Base-by-base conservation (phyloP, 108 stramenopile species). In the Pseudonitzschia pungens region DNA sequence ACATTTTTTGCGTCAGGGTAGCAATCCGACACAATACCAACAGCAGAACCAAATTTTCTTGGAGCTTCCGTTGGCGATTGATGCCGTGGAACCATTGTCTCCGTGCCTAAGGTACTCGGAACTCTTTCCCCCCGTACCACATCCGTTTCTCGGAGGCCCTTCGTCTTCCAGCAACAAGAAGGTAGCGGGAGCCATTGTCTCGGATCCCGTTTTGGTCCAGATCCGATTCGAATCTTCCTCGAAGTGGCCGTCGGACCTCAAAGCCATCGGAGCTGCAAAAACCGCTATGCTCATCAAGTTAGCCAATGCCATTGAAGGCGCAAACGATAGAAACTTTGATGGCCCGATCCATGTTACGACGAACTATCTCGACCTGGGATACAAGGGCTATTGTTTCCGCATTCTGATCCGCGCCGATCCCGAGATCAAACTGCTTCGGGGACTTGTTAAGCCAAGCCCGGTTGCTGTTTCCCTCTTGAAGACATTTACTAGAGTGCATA, bases 231-330 rank as follows among this genome's bases (percentile, higher is more conserved):
- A 84, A 50, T 64, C 82, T 12, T 91, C 85, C 14, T 89, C 87
- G 11, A 95, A 90, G 69, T 95, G 94, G 94, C 94, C 94, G 0
- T 79, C 85, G 1, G 90, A 90, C 53, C 55, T 95, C 67, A 82
- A 78, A 69, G 91, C 94, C 9, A 95, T 95, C 74, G 89, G 87
- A 36, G 94, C 94, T 27, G 94, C 94, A 2, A 95, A 95, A 69
- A 91, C 89, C 50, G 94, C 94, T 58, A 92, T 95, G 90, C 73
- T 95, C 20, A 67, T 91, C 40, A 88, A 90, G 69, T 67, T 95
- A 24, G 89, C 87, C 11, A 85, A 92, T 26, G 88, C 86, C 0
- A 91, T 95, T 56, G 88, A 95, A 69, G 71, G 73, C 36, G 45
- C 29, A 15, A 72, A 72, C 18, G 59, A 68, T 40, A 51, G 66